Evolutionary conservation across 139 green algal genomes (phyloP).

Genomic region (Volvox africanus): DNA sequence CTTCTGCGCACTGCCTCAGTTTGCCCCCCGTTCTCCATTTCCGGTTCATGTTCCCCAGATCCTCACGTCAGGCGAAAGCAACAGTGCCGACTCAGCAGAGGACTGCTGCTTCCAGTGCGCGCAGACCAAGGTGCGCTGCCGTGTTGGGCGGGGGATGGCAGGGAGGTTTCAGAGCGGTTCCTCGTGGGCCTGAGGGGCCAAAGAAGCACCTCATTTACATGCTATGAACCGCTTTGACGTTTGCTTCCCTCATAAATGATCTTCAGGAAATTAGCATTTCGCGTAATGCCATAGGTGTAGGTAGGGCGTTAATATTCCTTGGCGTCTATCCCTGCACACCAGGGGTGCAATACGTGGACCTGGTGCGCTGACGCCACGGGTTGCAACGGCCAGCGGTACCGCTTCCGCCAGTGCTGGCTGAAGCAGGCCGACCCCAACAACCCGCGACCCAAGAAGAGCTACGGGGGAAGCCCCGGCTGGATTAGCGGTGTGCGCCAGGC

Average conservation of each 20-base stretch:
- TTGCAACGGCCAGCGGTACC: conserved; percentile 10
- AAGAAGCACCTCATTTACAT: too few relatives aligned
- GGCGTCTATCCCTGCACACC: background rate
- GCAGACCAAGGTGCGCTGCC: background rate
- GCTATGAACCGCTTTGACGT: too few relatives aligned
- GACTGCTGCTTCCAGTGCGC: conserved; percentile 25
- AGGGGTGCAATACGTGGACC: conserved; percentile 35
- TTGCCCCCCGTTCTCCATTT: background rate
- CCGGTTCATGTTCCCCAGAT: too few relatives aligned
- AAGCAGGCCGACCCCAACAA: conserved; percentile 32
- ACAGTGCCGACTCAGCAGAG: background rate
- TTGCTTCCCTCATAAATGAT: background rate
- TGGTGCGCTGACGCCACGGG: background rate
- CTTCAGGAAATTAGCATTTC: background rate
- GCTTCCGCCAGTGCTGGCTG: conserved; percentile 47
- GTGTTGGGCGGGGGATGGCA: background rate
- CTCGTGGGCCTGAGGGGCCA: background rate
- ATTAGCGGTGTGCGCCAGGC: conserved; percentile 21
- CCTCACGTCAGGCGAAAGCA: background rate
- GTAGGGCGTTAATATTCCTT: too few relatives aligned
- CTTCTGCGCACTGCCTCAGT: background rate
- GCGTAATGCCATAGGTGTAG: too few relatives aligned
- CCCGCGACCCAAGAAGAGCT: conserved; percentile 7
- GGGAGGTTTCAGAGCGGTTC: background rate
- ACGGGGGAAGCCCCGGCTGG: conserved; percentile 28